Conservation (phyloP, 192 early-diverging fungal genomes). For the Coemansia interrupta region DNA sequence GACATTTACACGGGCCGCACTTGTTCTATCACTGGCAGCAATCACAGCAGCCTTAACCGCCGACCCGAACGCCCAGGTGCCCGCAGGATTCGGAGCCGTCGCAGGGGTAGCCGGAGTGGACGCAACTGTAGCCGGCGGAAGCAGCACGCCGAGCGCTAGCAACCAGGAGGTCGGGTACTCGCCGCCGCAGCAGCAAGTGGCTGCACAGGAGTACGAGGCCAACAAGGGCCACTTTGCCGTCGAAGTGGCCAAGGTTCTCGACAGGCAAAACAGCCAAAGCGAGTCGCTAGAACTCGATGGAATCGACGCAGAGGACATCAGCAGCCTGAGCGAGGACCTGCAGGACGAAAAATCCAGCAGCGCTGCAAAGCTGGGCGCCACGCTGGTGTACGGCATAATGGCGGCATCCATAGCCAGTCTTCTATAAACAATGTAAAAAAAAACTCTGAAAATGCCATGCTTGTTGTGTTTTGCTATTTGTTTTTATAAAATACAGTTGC, state of each 20-base stretch:
- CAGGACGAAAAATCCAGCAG: background rate
- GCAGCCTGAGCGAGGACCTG: background rate
- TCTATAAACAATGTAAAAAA: constrained; percentile 6
- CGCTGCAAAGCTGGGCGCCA: background rate
- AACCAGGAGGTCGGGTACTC: constrained; percentile 38
- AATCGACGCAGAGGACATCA: constrained; percentile 3
- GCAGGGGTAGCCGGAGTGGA: background rate
- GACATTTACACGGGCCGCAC: too few species aligned
- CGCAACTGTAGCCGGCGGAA: background rate
- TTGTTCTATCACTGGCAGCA: too few species aligned
- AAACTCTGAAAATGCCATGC: background rate
- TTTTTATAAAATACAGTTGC: constrained; percentile 6
- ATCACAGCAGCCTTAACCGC: too few species aligned
- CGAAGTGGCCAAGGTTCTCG: background rate
- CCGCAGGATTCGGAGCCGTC: background rate
- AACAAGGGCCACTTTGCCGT: constrained; percentile 10
- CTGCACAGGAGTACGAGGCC: constrained; percentile 29
- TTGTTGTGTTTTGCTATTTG: background rate
- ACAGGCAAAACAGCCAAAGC: background rate
- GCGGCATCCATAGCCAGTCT: background rate
- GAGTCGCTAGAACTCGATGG: constrained; percentile 12
- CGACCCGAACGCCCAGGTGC: too few species aligned
- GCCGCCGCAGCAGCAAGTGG: constrained; percentile 26
- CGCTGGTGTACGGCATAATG: background rate
- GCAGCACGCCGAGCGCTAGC: background rate